Percentiles rank a stretch among this genome's conserved stretches.
Evolutionary conservation across 106 monocot genomes (phyloP).

Genomic region (Acanthochlamys bracteata): DNA sequence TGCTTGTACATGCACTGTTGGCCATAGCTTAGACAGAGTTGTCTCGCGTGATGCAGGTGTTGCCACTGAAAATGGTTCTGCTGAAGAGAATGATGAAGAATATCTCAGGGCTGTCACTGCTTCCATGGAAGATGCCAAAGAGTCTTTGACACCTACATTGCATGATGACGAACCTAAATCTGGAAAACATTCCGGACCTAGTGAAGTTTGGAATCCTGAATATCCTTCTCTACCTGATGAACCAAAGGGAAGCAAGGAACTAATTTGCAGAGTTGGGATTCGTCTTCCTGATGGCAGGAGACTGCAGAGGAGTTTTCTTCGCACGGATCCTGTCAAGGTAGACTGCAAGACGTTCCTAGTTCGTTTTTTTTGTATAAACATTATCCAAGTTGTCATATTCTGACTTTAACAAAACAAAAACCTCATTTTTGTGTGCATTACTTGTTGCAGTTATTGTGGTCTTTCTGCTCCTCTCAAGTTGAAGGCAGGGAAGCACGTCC

Average conservation of each 20-base stretch:
- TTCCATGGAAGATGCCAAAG: conserved; percentile 26
- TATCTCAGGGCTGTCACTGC: conserved; percentile 27
- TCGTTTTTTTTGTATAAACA: background rate
- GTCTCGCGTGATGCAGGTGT: background rate
- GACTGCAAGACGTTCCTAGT: background rate
- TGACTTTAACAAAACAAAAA: background rate
- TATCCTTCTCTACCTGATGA: conserved; percentile 90
- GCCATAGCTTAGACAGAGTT: too few species aligned
- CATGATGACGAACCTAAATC: conserved; percentile 17
- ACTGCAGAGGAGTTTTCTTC: conserved; percentile 68
- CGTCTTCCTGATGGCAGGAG: conserved; percentile 79
- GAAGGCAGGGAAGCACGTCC: conserved; percentile 26
- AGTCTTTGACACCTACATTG: background rate
- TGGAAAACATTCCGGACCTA: conserved; percentile 17
- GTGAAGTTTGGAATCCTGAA: conserved; percentile 10
- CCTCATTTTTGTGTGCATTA: background rate
- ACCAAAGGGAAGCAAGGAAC: conserved; percentile 49
- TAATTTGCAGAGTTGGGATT: conserved; percentile 68
- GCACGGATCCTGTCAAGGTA: conserved; percentile 64
- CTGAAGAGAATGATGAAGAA: conserved; percentile 34
- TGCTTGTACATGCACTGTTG: too few species aligned
- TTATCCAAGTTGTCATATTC: background rate
- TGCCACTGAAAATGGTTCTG: conserved; percentile 13
- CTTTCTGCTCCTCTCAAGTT: conserved; percentile 41
- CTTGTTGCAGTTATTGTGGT: conserved; percentile 48